Evolutionary conservation across 495 filamentous ascomycete genomes (phyloP), one percentile per base, ranked within the genome.

Genomic region (Annulohypoxylon bovei): DNA sequence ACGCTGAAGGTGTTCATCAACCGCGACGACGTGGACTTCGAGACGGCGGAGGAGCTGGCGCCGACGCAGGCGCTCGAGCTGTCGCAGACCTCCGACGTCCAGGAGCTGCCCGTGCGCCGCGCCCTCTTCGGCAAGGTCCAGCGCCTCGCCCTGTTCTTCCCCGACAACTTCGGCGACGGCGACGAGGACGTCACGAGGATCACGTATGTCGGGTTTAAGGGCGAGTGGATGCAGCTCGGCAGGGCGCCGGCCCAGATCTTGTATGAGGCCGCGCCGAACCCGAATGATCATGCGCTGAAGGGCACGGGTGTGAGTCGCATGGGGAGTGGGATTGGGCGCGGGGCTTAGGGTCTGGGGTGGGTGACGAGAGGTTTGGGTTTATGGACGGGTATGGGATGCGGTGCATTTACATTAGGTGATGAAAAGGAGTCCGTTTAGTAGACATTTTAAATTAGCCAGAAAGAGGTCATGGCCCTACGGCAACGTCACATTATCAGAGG

Each of bases 191-290:
- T 91, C 56, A 95, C 92, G 20, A 84, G 89, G 35, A 78, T 98
- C 1, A 88, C 83, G 47, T 99, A 97, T 78, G 67, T 99, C 59
- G 95, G 93, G 0, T 97, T 99, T 82, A 93, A 92, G 79, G 95
- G 95, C 30, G 91, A 97, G 74, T 97, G 92, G 81, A 92, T 93
- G 88, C 88, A 89, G 73, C 77, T 97, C 72, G 93, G 90, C 18
- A 86, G 91, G 46, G 94, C 96, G 75, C 93, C 95, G 12, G 81
- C 91, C 4, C 92, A 90, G 64, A 91, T 97, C 68, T 69, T 97
- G 50, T 99, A 98, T 78, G 95, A 99, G 85, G 91, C 93, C 18
- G 94, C 95, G 14, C 90, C 95, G 30, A 97, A 97, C 72, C 95
- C 95, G 14, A 85, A 78, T 59, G 95, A 99, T 81, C 95, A 98